Percentiles rank a stretch among this genome's conserved stretches.
Conservation (phyloP, 495 filamentous ascomycete genomes). For the Recurvomyces mirabilis region DNA sequence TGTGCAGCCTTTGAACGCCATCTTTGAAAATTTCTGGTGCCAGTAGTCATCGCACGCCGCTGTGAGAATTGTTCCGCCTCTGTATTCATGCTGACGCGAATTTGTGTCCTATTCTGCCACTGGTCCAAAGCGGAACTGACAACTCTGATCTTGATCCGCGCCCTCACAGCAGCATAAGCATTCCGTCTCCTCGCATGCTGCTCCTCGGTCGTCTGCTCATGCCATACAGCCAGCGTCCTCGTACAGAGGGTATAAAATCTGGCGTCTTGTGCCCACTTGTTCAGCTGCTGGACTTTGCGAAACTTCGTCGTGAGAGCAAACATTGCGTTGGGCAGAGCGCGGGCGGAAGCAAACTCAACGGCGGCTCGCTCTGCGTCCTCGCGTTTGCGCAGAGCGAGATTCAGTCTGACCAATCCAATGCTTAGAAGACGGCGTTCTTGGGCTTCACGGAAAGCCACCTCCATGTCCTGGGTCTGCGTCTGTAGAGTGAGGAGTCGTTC, state of each 20-base stretch:
- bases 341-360: conserved; percentile 6
- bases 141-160: conserved; percentile 41
- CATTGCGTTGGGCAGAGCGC: conserved; percentile 27
- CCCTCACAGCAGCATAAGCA: conserved; percentile 48
- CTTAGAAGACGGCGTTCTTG: conserved; percentile 13
- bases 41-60: neutral
- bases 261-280: conserved; percentile 44
- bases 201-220: conserved; percentile 38
- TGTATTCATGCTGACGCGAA: neutral
- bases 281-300: conserved; percentile 38
- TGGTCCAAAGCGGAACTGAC: conserved; percentile 1
- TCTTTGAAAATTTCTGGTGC: neutral
- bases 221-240: conserved; percentile 45
- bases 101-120: neutral
- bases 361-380: conserved; percentile 20
- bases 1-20: conserved; percentile 4
- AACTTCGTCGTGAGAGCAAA: conserved; percentile 37
- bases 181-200: conserved; percentile 45
- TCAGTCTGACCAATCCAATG: conserved; percentile 10
- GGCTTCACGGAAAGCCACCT: conserved; percentile 10
- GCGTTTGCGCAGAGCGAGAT: conserved; percentile 17
- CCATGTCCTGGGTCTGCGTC: no score
- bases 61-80: conserved; percentile 5
- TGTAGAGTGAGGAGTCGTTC: conserved; percentile 25
- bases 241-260: conserved; percentile 49